phyloP scores from a whole-genome alignment of 225 moss, liverwort and hornwort species.

The Thuidium tamariscinum region DNA sequence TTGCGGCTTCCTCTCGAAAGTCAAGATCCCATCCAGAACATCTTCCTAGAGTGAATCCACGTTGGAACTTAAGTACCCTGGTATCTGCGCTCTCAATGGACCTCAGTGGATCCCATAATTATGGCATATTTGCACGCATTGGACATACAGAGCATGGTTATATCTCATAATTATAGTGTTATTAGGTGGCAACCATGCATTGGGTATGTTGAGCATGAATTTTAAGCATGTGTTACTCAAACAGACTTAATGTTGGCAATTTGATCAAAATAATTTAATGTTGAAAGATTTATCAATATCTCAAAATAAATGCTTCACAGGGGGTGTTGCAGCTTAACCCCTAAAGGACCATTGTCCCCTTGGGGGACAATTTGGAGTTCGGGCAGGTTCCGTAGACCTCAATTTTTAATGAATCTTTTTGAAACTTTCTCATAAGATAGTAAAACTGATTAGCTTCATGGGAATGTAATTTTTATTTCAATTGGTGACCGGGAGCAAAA shows the following conservation, averaged over 20 bases:
- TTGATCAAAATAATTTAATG: neutral
- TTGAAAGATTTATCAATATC: neutral
- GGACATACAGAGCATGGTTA: neutral
- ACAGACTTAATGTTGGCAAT: neutral
- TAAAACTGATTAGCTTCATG: too few species aligned
- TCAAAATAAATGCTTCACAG: neutral
- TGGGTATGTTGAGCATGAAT: neutral
- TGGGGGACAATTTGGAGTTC: too few species aligned
- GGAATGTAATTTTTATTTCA: too few species aligned
- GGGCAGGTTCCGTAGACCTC: too few species aligned
- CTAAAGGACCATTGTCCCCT: too few species aligned
- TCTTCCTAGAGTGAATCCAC: too few species aligned
- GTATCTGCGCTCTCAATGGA: neutral
- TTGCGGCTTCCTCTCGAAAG: neutral
- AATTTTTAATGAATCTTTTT: too few species aligned
- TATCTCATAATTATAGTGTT: neutral
- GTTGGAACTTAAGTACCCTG: neutral
- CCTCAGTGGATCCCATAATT: neutral
- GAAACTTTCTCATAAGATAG: too few species aligned
- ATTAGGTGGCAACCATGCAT: neutral
- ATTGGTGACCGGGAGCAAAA: too few species aligned
- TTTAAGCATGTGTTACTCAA: neutral
- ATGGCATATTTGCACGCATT: neutral
- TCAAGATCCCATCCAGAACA: neutral
- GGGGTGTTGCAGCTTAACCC: neutral